These are phyloP conservation scores for Neurospora sp. DNA, from an alignment of 495 filamentous ascomycete species.

Conservation along the genomic window DNA sequence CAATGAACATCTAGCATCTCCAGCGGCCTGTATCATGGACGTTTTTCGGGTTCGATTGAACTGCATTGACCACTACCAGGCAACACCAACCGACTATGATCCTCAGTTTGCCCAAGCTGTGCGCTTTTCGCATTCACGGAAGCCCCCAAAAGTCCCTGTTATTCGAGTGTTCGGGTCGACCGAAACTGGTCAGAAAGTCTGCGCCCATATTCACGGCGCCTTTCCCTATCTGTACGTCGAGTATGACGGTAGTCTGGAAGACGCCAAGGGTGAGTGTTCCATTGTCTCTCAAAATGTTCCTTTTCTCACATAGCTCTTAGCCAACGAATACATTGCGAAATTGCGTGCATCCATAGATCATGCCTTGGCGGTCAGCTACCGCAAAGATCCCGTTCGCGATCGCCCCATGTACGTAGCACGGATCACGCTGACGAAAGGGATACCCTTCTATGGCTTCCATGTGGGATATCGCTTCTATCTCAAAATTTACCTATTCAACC, in stretches of 20 bases:
- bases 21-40: constrained; percentile 35
- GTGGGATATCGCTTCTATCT: constrained; percentile 86
- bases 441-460: constrained; percentile 91
- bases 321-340: constrained; percentile 55
- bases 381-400: constrained; percentile 58
- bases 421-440: constrained; percentile 82
- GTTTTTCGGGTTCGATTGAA: constrained; percentile 81
- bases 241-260: constrained; percentile 61
- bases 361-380: constrained; percentile 72
- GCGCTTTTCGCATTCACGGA: constrained; percentile 37
- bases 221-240: constrained; percentile 91
- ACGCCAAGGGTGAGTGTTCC: constrained; percentile 48
- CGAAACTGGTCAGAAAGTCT: constrained; percentile 92
- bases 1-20: not conserved
- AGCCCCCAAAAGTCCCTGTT: constrained; percentile 66
- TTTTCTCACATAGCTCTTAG: constrained; percentile 2
- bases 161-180: constrained; percentile 89
- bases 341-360: constrained; percentile 77
- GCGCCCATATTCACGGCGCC: constrained; percentile 90
- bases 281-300: not conserved
- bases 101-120: constrained; percentile 58
- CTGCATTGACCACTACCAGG: constrained; percentile 89
- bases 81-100: constrained; percentile 67
- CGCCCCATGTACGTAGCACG: constrained; percentile 71
- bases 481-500: constrained; percentile 89